These are phyloP conservation scores for Pseudevernia furfuracea DNA, from an alignment of 495 filamentous ascomycete species.

Conservation along the genomic window DNA sequence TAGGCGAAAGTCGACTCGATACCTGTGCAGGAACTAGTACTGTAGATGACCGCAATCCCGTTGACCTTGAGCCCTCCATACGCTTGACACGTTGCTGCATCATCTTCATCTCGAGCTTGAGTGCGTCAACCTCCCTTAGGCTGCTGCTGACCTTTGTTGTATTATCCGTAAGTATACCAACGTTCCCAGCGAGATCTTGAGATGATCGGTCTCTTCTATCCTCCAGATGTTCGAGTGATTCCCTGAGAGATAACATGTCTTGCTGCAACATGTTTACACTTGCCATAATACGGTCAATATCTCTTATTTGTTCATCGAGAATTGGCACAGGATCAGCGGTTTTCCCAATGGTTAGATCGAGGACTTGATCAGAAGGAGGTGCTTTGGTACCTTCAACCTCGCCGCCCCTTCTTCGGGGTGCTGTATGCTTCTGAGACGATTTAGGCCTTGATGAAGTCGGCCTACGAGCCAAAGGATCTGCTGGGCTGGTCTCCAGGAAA, in stretches of 20 bases:
- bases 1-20: not conserved
- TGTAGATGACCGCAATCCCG: not conserved
- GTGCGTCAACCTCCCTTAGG: slow-evolving; percentile 10
- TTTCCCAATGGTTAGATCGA: not conserved
- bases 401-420: not conserved
- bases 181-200: not conserved
- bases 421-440: not conserved
- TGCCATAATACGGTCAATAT: slow-evolving; percentile 7
- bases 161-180: slow-evolving; percentile 2
- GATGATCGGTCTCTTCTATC: not conserved
- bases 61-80: slow-evolving; percentile 6
- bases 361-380: not conserved
- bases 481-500: not conserved
- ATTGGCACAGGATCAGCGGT: not conserved
- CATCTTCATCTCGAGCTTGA: slow-evolving; percentile 19
- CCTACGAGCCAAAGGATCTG: not conserved
- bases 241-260: not conserved
- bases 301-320: slow-evolving; percentile 2
- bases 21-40: not conserved
- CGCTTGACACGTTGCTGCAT: slow-evolving; percentile 18
- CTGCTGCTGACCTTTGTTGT: slow-evolving; percentile 1
- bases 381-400: not conserved
- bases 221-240: not conserved
- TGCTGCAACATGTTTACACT: slow-evolving; percentile 1
- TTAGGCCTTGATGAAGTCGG: not conserved